Conservation (phyloP, 371 early-diverging fungal genomes). For the Haplosporangium sp. region DNA sequence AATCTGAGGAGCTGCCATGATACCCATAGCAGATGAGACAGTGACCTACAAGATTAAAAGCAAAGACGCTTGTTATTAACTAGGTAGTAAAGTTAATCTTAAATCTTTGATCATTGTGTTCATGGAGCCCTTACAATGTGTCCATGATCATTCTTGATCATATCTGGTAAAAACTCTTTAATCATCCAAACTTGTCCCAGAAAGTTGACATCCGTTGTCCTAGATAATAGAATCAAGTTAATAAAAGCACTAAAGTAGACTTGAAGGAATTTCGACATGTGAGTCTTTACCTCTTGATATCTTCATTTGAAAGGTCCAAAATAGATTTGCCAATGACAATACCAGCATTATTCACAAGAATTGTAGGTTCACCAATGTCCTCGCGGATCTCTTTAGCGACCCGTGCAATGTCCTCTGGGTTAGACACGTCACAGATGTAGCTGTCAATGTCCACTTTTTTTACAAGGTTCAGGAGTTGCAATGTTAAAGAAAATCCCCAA, state of each 20-base stretch:
- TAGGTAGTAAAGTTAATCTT: not conserved
- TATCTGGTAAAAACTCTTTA: conserved; percentile 65
- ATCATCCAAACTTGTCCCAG: conserved; percentile 63
- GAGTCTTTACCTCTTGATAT: conserved; percentile 56
- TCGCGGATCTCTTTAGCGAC: conserved; percentile 59
- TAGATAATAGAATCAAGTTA: conserved; percentile 8
- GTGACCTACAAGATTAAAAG: conserved; percentile 43
- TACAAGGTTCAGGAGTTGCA: no score
- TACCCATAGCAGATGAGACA: conserved; percentile 62
- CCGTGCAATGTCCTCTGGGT: conserved; percentile 56
- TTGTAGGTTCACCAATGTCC: conserved; percentile 66
- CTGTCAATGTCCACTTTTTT: conserved; percentile 51
- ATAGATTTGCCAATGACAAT: conserved; percentile 62
- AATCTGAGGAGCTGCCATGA: conserved; percentile 53
- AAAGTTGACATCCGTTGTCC: conserved; percentile 66
- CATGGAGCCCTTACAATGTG: conserved; percentile 59
- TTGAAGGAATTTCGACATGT: not conserved
- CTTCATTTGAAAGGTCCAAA: conserved; percentile 57
- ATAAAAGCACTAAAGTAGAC: no score
- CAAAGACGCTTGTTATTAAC: not conserved
- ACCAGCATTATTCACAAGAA: conserved; percentile 74
- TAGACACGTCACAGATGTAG: conserved; percentile 68
- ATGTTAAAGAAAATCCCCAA: no score
- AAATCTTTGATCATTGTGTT: not conserved
- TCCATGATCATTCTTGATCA: conserved; percentile 65